Conservation (phyloP, 148 eudicot genomes). For the Arbutus unedo region DNA sequence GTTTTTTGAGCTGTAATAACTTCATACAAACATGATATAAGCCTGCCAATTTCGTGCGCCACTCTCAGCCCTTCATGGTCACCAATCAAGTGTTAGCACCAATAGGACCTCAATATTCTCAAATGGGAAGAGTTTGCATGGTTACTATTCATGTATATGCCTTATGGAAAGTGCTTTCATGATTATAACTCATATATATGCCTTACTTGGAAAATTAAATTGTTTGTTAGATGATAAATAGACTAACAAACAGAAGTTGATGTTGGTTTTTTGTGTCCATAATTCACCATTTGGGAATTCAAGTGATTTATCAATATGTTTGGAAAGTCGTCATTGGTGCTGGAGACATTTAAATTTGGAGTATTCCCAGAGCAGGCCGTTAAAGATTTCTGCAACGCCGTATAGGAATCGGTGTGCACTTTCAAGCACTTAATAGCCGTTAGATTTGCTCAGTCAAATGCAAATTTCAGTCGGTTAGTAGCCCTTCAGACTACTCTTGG, state of each 20-base stretch:
- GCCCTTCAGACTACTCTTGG: not conserved
- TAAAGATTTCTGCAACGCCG: not conserved
- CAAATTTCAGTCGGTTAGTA: not conserved
- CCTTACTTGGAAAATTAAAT: not conserved
- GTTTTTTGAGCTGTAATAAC: not conserved
- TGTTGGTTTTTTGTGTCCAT: not conserved
- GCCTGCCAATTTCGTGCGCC: not conserved
- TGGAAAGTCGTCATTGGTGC: not conserved
- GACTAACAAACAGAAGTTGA: not conserved
- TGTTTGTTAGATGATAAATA: not conserved
- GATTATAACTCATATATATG: not conserved
- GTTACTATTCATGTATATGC: not conserved
- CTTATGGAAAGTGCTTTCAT: not conserved
- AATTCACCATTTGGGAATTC: not conserved
- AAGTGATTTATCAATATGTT: not conserved
- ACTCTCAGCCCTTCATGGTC: conserved; percentile 1
- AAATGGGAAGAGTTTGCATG: not conserved
- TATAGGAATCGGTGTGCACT: not conserved
- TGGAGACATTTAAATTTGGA: not conserved
- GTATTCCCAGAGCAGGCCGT: conserved; percentile 3
- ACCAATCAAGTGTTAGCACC: not conserved
- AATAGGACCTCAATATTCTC: not conserved
- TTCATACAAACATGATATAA: too few relatives aligned
- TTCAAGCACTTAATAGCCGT: not conserved
- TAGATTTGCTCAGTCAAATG: not conserved